These are phyloP conservation scores for Usnea hakonensis DNA, from an alignment of 495 filamentous ascomycete genomes.

Conservation along the genomic window DNA sequence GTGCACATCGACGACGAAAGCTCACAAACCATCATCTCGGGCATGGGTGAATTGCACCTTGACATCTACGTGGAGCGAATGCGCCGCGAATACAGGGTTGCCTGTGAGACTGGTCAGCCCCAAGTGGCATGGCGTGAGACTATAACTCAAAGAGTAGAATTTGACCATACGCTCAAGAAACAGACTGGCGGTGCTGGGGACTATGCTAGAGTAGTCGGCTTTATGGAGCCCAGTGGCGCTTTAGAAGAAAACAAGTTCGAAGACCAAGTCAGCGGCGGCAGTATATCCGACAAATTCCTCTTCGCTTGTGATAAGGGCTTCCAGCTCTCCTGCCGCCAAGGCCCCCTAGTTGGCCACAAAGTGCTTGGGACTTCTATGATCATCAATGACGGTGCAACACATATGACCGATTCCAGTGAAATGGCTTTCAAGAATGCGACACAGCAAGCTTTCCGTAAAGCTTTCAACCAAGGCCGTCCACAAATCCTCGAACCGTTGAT, in stretches of 20 bases:
- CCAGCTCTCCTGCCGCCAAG: slow-evolving; percentile 73
- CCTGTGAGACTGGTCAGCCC: slow-evolving; percentile 89
- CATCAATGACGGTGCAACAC: slow-evolving; percentile 92
- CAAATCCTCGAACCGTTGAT: slow-evolving; percentile 90
- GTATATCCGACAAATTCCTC: slow-evolving; percentile 93
- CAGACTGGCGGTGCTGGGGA: slow-evolving; percentile 96
- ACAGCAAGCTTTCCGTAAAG: slow-evolving; percentile 94
- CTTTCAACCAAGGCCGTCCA: slow-evolving; percentile 70
- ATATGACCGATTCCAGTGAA: slow-evolving; percentile 97
- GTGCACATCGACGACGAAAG: slow-evolving; percentile 85
- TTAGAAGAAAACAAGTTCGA: slow-evolving; percentile 77
- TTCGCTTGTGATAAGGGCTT: slow-evolving; percentile 96
- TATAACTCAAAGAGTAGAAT: slow-evolving; percentile 64
- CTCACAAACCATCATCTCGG: slow-evolving; percentile 93
- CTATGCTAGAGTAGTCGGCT: slow-evolving; percentile 88
- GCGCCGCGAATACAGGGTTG: slow-evolving; percentile 93
- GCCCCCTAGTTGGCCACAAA: slow-evolving; percentile 86
- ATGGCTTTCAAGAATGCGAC: slow-evolving; percentile 97
- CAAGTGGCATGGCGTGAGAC: slow-evolving; percentile 98
- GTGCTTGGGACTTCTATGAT: slow-evolving; percentile 87
- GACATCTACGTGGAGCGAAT: slow-evolving; percentile 98
- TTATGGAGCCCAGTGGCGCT: slow-evolving; percentile 72
- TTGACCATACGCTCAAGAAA: slow-evolving; percentile 92
- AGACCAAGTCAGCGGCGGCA: slow-evolving; percentile 77
- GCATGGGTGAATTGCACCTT: slow-evolving; percentile 97